Conservation (phyloP, 2,329 filamentous ascomycete genomes). For the Trematosphaeria pertusa region DNA sequence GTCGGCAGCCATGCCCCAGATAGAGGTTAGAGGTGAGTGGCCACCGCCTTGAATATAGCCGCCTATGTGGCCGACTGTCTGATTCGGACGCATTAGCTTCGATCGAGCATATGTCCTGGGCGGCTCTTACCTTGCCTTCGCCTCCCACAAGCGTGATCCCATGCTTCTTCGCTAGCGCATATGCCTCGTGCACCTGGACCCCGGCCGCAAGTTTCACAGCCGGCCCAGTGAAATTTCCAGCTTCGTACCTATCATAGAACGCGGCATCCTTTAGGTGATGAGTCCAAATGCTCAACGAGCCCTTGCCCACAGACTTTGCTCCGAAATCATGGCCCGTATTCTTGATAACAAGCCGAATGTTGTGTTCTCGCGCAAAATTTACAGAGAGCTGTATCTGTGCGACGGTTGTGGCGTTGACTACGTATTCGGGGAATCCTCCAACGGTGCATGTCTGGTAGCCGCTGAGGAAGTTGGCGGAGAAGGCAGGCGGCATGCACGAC, state of each 20-base stretch:
- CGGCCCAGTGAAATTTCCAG: too few relatives aligned
- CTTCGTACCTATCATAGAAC: too few relatives aligned
- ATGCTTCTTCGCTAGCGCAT: neutral
- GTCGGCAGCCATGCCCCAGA: slow-evolving; percentile 34
- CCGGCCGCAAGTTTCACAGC: too few relatives aligned
- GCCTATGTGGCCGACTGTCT: slow-evolving; percentile 36
- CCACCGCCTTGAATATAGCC: slow-evolving; percentile 32
- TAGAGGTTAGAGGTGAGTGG: slow-evolving; percentile 22
- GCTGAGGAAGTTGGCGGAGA: slow-evolving; percentile 3
- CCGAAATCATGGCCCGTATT: too few relatives aligned
- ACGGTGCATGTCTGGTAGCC: slow-evolving; percentile 17
- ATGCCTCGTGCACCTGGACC: too few relatives aligned
- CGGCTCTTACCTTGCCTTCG: slow-evolving; percentile 13
- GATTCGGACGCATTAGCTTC: slow-evolving; percentile 8
- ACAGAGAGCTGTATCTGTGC: too few relatives aligned
- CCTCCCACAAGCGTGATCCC: neutral
- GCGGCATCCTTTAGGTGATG: too few relatives aligned
- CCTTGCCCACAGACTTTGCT: too few relatives aligned
- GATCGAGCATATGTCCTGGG: slow-evolving; percentile 10
- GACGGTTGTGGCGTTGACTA: slow-evolving; percentile 19
- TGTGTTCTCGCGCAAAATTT: too few relatives aligned
- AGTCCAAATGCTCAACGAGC: too few relatives aligned
- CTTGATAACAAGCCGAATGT: too few relatives aligned
- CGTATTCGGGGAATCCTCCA: slow-evolving; percentile 23
- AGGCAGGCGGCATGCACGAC: slow-evolving; percentile 28